phyloP scores from a whole-genome alignment of 441 rosid species.

The Eruca vesicaria region DNA sequence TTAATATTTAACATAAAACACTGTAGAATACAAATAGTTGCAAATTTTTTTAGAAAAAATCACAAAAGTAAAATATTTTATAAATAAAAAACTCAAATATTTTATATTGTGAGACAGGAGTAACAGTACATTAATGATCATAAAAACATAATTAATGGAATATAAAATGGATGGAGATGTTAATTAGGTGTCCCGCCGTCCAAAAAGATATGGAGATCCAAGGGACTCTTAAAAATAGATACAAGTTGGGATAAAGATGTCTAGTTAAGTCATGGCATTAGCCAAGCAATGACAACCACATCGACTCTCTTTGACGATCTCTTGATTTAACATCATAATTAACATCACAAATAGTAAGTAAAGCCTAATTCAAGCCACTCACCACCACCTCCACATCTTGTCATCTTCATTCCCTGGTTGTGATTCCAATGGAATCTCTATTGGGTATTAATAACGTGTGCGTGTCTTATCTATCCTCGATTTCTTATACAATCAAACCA shows the following conservation, averaged over 20 bases:
- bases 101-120: not conserved
- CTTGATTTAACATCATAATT: not conserved
- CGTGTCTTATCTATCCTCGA: not conserved
- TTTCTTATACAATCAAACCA: not conserved
- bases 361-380: conserved; percentile 1
- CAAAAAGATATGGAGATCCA: conserved; percentile 16
- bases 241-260: conserved; percentile 20
- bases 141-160: not conserved
- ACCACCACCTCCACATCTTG: not conserved
- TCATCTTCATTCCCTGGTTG: not conserved
- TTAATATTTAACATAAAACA: not conserved
- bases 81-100: not conserved
- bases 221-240: conserved; percentile 13
- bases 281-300: conserved; percentile 26
- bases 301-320: conserved; percentile 9
- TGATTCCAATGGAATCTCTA: not conserved
- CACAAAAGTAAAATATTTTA: not conserved
- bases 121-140: not conserved
- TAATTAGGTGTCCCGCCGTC: conserved; percentile 26
- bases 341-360: not conserved
- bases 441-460: not conserved
- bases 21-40: not conserved
- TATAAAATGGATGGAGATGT: not conserved
- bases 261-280: not conserved
- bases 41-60: too few relatives aligned